phyloP scores from a whole-genome alignment of 2,329 filamentous ascomycete genomes.

The Dryadomyces sulphureus region DNA sequence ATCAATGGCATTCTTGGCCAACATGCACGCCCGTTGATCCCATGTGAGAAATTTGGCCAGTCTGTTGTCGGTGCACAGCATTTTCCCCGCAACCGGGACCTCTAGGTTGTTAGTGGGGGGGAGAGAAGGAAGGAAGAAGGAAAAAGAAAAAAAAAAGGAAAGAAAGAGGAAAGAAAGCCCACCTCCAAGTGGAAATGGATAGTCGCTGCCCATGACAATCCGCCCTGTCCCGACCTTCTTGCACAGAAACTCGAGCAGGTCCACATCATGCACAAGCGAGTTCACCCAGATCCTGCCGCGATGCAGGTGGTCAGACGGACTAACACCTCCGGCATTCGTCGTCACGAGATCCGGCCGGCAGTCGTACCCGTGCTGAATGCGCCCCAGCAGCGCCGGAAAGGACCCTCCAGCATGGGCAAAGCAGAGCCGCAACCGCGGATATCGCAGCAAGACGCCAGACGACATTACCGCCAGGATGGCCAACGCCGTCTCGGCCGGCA shows the following conservation, averaged over 20 bases:
- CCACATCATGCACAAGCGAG: conserved; percentile 3
- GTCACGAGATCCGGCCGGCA: conserved; percentile 3
- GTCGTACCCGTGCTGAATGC: conserved; percentile 2
- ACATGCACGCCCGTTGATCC: neutral
- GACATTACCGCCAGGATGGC: neutral
- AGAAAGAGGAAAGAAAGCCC: neutral
- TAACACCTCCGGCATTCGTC: neutral
- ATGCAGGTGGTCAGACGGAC: neutral
- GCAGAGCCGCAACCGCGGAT: conserved; percentile 1
- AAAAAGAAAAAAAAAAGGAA: neutral
- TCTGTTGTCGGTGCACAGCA: neutral
- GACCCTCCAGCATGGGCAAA: conserved; percentile 2
- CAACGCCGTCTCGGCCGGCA: conserved; percentile 2
- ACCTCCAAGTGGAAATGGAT: conserved; percentile 1
- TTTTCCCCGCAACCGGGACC: conserved; percentile 1
- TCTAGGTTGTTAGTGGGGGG: neutral
- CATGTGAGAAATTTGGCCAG: conserved; percentile 1
- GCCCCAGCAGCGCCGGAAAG: conserved; percentile 1
- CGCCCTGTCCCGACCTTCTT: neutral
- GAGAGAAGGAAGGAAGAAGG: neutral
- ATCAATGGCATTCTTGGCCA: neutral
- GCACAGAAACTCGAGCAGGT: conserved; percentile 4
- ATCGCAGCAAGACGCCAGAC: neutral
- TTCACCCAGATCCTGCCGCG: conserved; percentile 1
- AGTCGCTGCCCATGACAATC: conserved; percentile 3